Base-by-base conservation (phyloP, 2,329 filamentous ascomycete genomes). In the Aspergillus fructus region DNA sequence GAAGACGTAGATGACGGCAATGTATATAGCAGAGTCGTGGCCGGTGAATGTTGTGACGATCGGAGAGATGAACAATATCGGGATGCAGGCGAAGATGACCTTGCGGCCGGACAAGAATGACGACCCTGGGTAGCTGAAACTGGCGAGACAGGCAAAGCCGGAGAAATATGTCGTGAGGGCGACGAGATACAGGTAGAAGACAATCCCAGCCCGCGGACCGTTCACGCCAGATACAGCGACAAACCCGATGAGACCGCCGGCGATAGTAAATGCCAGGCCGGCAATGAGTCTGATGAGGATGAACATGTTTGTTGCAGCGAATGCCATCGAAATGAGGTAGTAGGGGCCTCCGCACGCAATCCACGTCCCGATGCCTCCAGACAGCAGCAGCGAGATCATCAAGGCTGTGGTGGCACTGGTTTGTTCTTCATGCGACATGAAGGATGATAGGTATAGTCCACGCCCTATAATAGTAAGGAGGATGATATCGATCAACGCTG, bases 301-400 rank as follows among this genome's bases (percentile, higher is more conserved):
- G 58, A 83, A 83, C 78, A 83, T 81, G 59, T 82, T 83, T 47
- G 80, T 79, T 2, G 80, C 80, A 1, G 80, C 78, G 60, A 83
- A 83, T 2, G 81, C 81, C 79, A 82, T 82, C 0, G 79, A 81
- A 41, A 80, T 76, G 5, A 87, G 77, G 61, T 87, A 88, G 68
- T 86, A 88, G 33, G 82, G 83, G 2, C 85, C 85, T 27, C 83
- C 83, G 55, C 83, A 84, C 6, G 83, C 83, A 41, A 87, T 85
- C 84, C 83, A 87, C 6, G 84, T 85, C 23, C 84, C 84, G 47
- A 86, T 81, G 5, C 81, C 85, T 41, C 84, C 84, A 7, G 83
- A 85, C 23, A 87, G 73, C 12, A 87, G 70, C 7, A 87, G 74
- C 2, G 84, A 81, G 12, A 83, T 81, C 75, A 87, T 81, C 41